Percentiles rank a stretch among this genome's conserved stretches.
Evolutionary conservation across 129 eudicot genomes (phyloP).

Genomic region (Heracleum sosnowskyi): DNA sequence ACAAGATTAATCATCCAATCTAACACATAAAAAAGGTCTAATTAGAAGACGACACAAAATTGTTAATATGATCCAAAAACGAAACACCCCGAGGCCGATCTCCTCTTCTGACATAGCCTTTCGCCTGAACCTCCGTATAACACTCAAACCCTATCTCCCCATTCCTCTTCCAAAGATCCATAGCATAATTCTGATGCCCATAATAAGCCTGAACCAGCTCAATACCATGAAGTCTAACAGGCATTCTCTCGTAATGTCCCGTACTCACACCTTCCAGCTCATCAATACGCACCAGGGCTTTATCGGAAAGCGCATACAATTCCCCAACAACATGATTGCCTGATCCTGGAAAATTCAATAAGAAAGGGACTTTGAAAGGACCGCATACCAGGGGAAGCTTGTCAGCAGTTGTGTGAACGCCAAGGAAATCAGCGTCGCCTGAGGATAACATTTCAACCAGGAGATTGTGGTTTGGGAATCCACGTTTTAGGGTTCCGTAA

Average conservation of each 20-base stretch:
- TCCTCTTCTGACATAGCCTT: constrained; percentile 39
- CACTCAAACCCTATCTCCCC: constrained; percentile 39
- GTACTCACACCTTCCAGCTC: constrained; percentile 52
- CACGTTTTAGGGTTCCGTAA: constrained; percentile 78
- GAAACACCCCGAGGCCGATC: constrained; percentile 17
- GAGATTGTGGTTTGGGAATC: constrained; percentile 54
- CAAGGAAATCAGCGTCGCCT: constrained; percentile 43
- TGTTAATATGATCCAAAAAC: background rate
- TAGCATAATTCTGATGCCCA: constrained; percentile 54
- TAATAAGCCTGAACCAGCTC: constrained; percentile 56
- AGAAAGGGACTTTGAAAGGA: constrained; percentile 63
- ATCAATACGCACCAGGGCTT: constrained; percentile 40
- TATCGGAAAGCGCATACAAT: constrained; percentile 48
- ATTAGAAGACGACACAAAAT: constrained; percentile 4
- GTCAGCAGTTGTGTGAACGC: constrained; percentile 29
- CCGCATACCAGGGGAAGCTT: constrained; percentile 61
- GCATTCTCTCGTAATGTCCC: constrained; percentile 66
- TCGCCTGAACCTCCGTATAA: constrained; percentile 31
- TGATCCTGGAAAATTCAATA: constrained; percentile 53
- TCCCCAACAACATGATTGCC: constrained; percentile 52
- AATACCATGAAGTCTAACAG: constrained; percentile 12
- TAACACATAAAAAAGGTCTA: background rate
- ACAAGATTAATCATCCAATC: background rate
- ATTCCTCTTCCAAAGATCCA: constrained; percentile 56
- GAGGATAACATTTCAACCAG: constrained; percentile 35